A percentile compares a stretch with the other conserved stretches of the same genome.
Conservation (phyloP, 176 grass and related monocot genomes). For the Cenchrus purpureus region DNA sequence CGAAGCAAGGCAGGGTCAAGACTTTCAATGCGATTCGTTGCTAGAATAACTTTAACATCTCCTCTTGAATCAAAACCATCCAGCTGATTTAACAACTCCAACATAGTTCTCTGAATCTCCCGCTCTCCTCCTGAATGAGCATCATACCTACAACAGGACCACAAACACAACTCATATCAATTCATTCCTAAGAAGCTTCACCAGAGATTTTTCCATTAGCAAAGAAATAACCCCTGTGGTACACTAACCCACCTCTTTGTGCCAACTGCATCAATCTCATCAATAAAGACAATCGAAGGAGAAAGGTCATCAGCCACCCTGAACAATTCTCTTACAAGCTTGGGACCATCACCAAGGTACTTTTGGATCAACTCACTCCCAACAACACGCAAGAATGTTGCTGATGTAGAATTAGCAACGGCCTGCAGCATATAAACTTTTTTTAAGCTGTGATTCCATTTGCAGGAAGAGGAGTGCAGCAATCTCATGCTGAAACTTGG, state of each 20-base stretch:
- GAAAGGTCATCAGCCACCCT: constrained; percentile 89
- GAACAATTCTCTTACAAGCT: constrained; percentile 87
- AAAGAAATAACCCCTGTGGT: constrained; percentile 15
- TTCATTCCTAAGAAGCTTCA: not conserved
- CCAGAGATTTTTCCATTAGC: not conserved
- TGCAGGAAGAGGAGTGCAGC: not conserved
- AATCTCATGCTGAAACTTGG: not conserved
- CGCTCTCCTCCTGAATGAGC: constrained; percentile 86
- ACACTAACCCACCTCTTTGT: constrained; percentile 69
- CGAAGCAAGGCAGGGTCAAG: constrained; percentile 81
- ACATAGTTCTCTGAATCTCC: constrained; percentile 88
- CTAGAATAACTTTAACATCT: constrained; percentile 91
- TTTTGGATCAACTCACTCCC: constrained; percentile 90
- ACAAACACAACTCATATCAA: constrained; percentile 21
- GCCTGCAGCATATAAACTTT: constrained; percentile 48
- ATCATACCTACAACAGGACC: constrained; percentile 62
- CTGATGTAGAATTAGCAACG: constrained; percentile 86
- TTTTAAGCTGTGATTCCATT: constrained; percentile 4
- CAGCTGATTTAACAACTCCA: constrained; percentile 82
- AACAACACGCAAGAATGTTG: constrained; percentile 86
- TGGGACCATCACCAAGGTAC: constrained; percentile 85
- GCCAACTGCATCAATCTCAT: constrained; percentile 89
- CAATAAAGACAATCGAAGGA: constrained; percentile 89
- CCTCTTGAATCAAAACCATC: constrained; percentile 92
- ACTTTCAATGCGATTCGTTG: constrained; percentile 83